phyloP scores from a whole-genome alignment of 768 basidiomycete species.

The Rossbeevera mucosa region DNA sequence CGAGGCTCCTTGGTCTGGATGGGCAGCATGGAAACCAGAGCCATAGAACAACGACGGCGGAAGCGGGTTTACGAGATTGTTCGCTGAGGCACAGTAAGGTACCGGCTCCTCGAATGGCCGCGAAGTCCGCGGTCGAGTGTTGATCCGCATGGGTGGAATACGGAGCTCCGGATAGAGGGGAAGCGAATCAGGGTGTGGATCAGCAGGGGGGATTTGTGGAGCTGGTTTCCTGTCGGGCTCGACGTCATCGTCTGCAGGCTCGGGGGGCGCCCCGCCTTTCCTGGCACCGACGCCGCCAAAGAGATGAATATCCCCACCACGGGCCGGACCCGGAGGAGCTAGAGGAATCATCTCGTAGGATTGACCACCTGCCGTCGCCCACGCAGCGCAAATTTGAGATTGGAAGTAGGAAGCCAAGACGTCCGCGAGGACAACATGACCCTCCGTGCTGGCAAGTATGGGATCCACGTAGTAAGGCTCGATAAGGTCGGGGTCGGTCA shows the following conservation, averaged over 20 bases:
- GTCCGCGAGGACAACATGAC: constrained; percentile 88
- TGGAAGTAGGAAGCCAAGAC: constrained; percentile 90
- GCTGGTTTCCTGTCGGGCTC: constrained; percentile 27
- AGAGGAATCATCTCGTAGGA: constrained; percentile 54
- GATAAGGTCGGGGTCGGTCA: constrained; percentile 62
- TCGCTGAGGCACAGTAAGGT: constrained; percentile 93
- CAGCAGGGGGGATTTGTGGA: constrained; percentile 6
- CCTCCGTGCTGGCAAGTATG: constrained; percentile 71
- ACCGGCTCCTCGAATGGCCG: constrained; percentile 77
- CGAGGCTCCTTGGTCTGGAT: constrained; percentile 50
- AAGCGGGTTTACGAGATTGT: constrained; percentile 95
- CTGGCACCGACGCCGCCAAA: constrained; percentile 85
- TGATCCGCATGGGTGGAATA: constrained; percentile 72
- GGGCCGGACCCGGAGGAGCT: constrained; percentile 32
- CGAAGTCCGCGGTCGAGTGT: constrained; percentile 50
- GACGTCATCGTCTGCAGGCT: constrained; percentile 33
- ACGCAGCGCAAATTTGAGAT: constrained; percentile 80
- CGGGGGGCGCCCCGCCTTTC: constrained; percentile 62
- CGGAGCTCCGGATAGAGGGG: constrained; percentile 30
- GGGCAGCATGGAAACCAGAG: constrained; percentile 81
- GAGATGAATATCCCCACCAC: constrained; percentile 46
- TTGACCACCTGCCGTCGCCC: constrained; percentile 67
- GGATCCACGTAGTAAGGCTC: constrained; percentile 77
- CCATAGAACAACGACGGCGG: constrained; percentile 93
- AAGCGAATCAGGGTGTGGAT: constrained; percentile 9